These are phyloP conservation scores for Iris macrosiphon DNA, from an alignment of 106 monocot genomes.

Conservation along the genomic window DNA sequence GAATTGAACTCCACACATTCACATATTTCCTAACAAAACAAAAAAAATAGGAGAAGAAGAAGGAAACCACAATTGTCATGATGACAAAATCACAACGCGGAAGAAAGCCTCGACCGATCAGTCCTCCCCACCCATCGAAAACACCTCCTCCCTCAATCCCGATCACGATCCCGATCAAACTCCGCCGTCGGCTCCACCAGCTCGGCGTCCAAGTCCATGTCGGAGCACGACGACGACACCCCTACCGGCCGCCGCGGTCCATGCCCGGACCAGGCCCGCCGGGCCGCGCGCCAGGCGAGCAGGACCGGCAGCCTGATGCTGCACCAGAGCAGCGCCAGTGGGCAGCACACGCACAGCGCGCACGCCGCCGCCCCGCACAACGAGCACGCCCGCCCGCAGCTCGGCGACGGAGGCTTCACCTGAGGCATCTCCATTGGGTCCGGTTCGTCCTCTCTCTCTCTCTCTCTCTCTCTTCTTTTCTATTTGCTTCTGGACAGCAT, in stretches of 20 bases:
- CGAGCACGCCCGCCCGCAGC: neutral
- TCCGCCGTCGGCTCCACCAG: neutral
- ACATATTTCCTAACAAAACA: too few relatives aligned
- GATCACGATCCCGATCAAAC: neutral
- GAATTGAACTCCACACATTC: too few relatives aligned
- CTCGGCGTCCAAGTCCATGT: constrained; percentile 22
- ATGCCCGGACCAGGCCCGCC: neutral
- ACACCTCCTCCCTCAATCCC: neutral
- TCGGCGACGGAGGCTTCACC: neutral
- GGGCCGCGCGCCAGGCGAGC: constrained; percentile 1
- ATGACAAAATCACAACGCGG: too few relatives aligned
- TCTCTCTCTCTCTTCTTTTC: neutral
- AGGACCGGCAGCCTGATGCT: constrained; percentile 18
- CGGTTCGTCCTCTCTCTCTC: neutral
- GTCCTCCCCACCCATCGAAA: neutral
- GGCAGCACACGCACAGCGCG: constrained; percentile 33
- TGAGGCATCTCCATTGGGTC: neutral
- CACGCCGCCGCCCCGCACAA: constrained; percentile 18
- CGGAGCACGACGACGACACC: constrained; percentile 30
- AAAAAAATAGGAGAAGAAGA: too few relatives aligned
- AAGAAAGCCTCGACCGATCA: too few relatives aligned
- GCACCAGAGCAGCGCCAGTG: constrained; percentile 22
- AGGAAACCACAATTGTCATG: too few relatives aligned
- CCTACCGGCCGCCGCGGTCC: neutral
- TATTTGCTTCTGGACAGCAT: neutral